phyloP scores from a whole-genome alignment of 495 filamentous ascomycete species.

The Chaetomium fimeti region DNA sequence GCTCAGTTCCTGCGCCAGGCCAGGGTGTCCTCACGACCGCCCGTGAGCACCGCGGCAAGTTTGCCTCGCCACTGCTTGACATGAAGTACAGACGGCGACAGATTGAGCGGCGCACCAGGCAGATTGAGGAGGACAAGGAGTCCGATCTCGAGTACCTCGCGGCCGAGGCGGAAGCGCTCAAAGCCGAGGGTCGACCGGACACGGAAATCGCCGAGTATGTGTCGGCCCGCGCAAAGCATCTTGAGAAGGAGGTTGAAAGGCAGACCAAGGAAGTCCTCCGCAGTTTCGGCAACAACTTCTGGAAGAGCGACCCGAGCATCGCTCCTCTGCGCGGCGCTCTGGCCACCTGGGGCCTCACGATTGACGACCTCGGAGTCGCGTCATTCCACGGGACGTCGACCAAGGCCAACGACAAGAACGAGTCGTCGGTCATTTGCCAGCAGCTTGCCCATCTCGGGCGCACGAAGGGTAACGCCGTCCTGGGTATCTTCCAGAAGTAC shows the following conservation, averaged over 20 bases:
- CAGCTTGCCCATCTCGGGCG: slow-evolving; percentile 94
- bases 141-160: slow-evolving; percentile 89
- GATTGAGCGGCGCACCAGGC: slow-evolving; percentile 83
- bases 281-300: slow-evolving; percentile 96
- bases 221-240: slow-evolving; percentile 78
- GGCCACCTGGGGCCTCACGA: slow-evolving; percentile 95
- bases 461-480: slow-evolving; percentile 89
- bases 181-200: slow-evolving; percentile 69
- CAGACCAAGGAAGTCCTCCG: slow-evolving; percentile 89
- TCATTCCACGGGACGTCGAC: slow-evolving; percentile 99
- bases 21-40: slow-evolving; percentile 98
- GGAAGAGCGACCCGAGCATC: slow-evolving; percentile 90
- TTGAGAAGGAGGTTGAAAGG: slow-evolving; percentile 81
- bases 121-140: slow-evolving; percentile 95
- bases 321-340: slow-evolving; percentile 92
- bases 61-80: slow-evolving; percentile 90
- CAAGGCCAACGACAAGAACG: slow-evolving; percentile 99
- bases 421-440: slow-evolving; percentile 95
- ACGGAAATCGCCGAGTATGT: slow-evolving; percentile 75
- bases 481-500: slow-evolving; percentile 99
- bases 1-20: slow-evolving; percentile 92
- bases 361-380: slow-evolving; percentile 91
- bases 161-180: slow-evolving; percentile 87
- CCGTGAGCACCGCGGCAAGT: slow-evolving; percentile 83
- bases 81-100: slow-evolving; percentile 96